These are phyloP conservation scores for Dipteronia dyeriana DNA, from an alignment of 345 rosid species.

Conservation along the genomic window DNA sequence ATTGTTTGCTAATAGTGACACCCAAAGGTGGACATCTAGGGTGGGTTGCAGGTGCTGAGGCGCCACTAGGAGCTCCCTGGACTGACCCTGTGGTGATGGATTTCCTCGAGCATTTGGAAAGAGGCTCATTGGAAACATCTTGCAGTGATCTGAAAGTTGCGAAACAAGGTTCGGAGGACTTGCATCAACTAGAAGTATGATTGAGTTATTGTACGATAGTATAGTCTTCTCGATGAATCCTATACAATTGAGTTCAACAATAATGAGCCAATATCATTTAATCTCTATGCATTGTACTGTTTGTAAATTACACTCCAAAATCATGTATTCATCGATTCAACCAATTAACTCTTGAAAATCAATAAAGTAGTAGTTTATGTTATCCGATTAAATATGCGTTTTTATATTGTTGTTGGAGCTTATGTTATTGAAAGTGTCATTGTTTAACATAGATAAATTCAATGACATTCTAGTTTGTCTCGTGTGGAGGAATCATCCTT, in stretches of 20 bases:
- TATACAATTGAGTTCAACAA: background rate
- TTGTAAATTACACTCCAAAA: background rate
- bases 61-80: conserved; percentile 86
- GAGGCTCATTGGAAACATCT: conserved; percentile 20
- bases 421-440: no score
- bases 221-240: background rate
- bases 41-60: conserved; percentile 82
- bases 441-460: no score
- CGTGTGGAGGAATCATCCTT: no score
- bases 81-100: conserved; percentile 79
- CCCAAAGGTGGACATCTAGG: conserved; percentile 92
- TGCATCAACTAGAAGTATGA: conserved; percentile 34
- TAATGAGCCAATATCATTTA: background rate
- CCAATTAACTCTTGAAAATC: background rate
- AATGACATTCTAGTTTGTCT: no score
- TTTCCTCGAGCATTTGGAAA: conserved; percentile 72
- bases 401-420: background rate
- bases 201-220: background rate
- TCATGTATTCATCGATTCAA: background rate
- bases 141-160: conserved; percentile 10
- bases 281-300: background rate
- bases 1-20: conserved; percentile 82
- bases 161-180: conserved; percentile 19
- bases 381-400: background rate
- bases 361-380: no score